Evolutionary conservation across 345 rosid genomes (phyloP), one percentile per base, ranked within the genome.

Genomic region (Eutrema japonicum): DNA sequence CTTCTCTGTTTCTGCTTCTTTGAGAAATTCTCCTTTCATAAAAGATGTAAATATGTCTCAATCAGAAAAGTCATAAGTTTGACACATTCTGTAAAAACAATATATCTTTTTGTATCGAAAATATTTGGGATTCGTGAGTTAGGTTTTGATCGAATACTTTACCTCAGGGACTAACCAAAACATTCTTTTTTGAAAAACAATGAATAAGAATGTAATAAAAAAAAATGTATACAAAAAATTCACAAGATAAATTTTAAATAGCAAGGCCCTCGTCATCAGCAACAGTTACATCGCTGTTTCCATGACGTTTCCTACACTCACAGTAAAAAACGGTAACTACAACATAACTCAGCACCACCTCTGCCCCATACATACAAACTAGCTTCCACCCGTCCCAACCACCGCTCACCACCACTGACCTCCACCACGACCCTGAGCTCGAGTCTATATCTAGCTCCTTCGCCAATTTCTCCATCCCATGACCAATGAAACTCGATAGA

Each of bases 291-390:
- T 41, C 76, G 30, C 38, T 64, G 54, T 4, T 57, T 8, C 47
- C 70, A 22, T 77, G 77, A 32, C 76, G 71, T 70, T 80, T 83
- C 76, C 79, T 81, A 66, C 87, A 86, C 53, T 83, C 91, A 42
- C 85, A 60, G 79, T 87, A 91, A 78, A 85, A 89, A 30, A 86
- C 86, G 0, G 97, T 82, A 5, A 80, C 75, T 1, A 80, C 89
- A 2, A 83, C 87, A 35, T 82, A 88, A 55, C 94, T 83, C 88
- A 84, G 69, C n/a, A 89, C 65, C 71, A 91, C 76, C 56, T 79
- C 76, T 38, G 70, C 76, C 2, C 84, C 97, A 61, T 90, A 88
- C 53, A 84, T 33, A 62, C 80, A 83, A 22, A 81, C 78, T 67
- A 87, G 54, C 50, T 49, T 86, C 48, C 77, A 68, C 72, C 77